Evolutionary conservation across 768 basidiomycete genomes (phyloP).

Genomic region (Hericium alpestre): DNA sequence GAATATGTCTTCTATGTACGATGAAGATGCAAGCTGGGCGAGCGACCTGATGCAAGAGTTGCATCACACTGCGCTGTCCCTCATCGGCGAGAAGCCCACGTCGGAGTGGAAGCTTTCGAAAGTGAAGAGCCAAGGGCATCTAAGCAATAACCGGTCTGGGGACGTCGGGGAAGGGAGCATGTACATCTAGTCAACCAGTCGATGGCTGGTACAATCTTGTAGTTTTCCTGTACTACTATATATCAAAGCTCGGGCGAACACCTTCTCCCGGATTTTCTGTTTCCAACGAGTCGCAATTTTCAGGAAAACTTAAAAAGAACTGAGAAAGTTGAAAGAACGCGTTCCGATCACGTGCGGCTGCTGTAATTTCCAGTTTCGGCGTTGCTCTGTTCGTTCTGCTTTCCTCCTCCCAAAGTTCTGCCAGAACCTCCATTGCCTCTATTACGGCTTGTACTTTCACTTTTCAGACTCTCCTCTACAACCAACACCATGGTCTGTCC

Average conservation of each 20-base stretch:
- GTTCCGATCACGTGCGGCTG: background rate
- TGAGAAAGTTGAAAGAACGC: too few species aligned
- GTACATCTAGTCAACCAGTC: conserved; percentile 10
- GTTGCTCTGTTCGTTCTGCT: too few species aligned
- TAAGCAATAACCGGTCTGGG: background rate
- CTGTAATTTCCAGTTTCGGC: background rate
- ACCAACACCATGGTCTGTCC: too few species aligned
- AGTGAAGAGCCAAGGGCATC: background rate
- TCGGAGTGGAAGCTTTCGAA: conserved; percentile 7
- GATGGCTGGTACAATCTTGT: too few species aligned
- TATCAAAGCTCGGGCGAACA: too few species aligned
- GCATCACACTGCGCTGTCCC: conserved; percentile 1
- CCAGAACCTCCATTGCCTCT: background rate
- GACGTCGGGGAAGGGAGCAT: conserved; percentile 15
- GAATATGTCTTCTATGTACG: background rate
- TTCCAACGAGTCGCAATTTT: too few species aligned
- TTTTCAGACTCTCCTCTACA: too few species aligned
- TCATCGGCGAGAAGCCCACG: background rate
- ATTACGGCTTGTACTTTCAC: too few species aligned
- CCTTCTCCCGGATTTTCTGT: too few species aligned
- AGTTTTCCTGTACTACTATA: too few species aligned
- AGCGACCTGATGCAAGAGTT: conserved; percentile 3
- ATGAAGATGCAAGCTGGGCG: conserved; percentile 2
- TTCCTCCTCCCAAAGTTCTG: background rate
- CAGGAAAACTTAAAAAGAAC: too few species aligned